Evolutionary conservation across 2,329 filamentous ascomycete species (phyloP).

Genomic region (Gremmenia infestans): DNA sequence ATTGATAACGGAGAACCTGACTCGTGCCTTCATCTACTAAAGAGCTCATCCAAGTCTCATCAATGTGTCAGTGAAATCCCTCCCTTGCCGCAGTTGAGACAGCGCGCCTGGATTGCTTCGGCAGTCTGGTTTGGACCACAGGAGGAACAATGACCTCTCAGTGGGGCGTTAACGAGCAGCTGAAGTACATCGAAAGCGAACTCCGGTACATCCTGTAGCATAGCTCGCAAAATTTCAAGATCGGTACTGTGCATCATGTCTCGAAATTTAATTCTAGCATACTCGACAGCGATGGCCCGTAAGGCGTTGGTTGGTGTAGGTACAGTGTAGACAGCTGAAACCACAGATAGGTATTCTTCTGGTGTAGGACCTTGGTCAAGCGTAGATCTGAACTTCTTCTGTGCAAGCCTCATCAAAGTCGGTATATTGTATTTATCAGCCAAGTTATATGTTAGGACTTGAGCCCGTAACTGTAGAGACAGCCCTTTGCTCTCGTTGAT

Average conservation of each 20-base stretch:
- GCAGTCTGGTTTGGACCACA: conserved; percentile 13
- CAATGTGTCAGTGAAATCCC: conserved; percentile 4
- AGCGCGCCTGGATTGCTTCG: conserved; percentile 13
- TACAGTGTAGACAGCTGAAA: conserved; percentile 13
- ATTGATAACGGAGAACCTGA: too few species aligned
- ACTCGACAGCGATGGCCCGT: conserved; percentile 3
- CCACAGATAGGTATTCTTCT: conserved; percentile 12
- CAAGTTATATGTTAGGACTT: conserved; percentile 11
- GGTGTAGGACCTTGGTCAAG: background rate
- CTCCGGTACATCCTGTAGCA: conserved; percentile 8
- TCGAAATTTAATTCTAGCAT: conserved; percentile 7
- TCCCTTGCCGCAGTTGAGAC: conserved; percentile 9
- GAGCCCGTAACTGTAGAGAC: background rate
- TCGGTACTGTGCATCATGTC: conserved; percentile 5
- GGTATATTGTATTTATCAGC: conserved; percentile 16
- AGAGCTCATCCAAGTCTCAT: too few species aligned
- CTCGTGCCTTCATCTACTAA: too few species aligned
- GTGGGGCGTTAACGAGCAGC: conserved; percentile 8
- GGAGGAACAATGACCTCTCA: conserved; percentile 11
- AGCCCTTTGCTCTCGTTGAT: conserved; percentile 6
- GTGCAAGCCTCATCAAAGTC: conserved; percentile 11
- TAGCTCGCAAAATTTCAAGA: conserved; percentile 5
- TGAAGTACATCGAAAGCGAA: conserved; percentile 15
- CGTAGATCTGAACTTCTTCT: conserved; percentile 9
- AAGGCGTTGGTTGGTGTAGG: conserved; percentile 10